A percentile compares a stretch with the other conserved stretches of the same genome.
These are phyloP conservation scores for Penicillium janthinellum DNA, from an alignment of 2,329 filamentous ascomycete genomes.

Conservation along the genomic window DNA sequence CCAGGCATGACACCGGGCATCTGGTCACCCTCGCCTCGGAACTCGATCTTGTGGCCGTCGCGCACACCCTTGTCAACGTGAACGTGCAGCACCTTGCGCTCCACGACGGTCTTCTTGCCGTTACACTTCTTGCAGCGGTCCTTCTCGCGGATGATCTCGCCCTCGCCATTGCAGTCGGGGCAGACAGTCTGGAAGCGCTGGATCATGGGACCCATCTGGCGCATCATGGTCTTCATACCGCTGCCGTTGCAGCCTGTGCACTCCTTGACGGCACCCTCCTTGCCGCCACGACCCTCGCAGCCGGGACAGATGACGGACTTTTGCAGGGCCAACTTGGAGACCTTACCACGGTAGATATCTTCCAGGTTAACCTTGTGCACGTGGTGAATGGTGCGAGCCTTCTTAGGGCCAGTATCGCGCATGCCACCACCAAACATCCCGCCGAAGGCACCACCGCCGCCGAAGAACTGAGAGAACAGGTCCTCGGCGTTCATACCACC, in stretches of 20 bases:
- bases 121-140: constrained; percentile 95
- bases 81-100: constrained; percentile 97
- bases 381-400: constrained; percentile 96
- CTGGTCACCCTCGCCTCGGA: constrained; percentile 95
- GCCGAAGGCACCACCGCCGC: constrained; percentile 70
- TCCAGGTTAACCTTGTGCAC: constrained; percentile 98
- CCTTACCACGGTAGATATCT: constrained; percentile 96
- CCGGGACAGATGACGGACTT: constrained; percentile 96
- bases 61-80: constrained; percentile 94
- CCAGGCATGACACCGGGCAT: constrained; percentile 89
- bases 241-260: constrained; percentile 88
- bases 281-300: constrained; percentile 91
- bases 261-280: constrained; percentile 95
- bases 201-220: constrained; percentile 99
- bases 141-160: constrained; percentile 94
- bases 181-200: constrained; percentile 99
- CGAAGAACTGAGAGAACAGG: constrained; percentile 96
- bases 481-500: constrained; percentile 95
- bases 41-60: constrained; percentile 94
- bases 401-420: constrained; percentile 77
- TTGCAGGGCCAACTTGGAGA: constrained; percentile 95
- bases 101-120: constrained; percentile 97
- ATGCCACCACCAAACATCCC: constrained; percentile 79
- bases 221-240: constrained; percentile 99
- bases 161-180: constrained; percentile 96